Base-by-base conservation (phyloP, 192 early-diverging fungal species). In the Umbelopsis ramanniana region DNA sequence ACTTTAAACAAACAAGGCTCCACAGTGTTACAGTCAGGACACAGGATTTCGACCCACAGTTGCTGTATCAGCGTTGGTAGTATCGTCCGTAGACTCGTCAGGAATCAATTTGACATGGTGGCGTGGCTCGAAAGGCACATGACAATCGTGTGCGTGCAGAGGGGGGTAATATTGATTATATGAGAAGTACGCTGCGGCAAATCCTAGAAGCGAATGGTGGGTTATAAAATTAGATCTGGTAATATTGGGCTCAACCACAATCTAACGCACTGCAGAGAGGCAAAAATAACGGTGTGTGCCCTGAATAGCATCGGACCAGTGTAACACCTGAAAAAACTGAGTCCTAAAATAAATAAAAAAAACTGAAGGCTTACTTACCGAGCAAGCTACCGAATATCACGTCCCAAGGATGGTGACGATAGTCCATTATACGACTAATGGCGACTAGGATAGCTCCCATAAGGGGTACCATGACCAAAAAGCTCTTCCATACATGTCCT, bases 361-460 rank as follows among this genome's bases (percentile, higher is more conserved):
- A 3, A 2, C 3, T 29, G 53, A 50, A 19, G 48, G n/a, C 17
- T 43, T 43, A 63, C 57, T 63, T 38, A 63, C 57, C 57, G 2
- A 63, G 75, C 21, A 83, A 47, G 9, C 78, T 82, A 53, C 93
- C 93, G 9, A 86, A 79, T 45, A 86, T 69, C 22, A 94, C 92
- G 73, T 94, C 93, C 66, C 88, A 87, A 88, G 90, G 92, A 63
- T 92, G 92, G 73, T 94, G 93, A 71, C 93, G 87, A 73, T 94
- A 94, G 75, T 94, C 91, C 60, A 80, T 80, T 0, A 87, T 87
- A 43, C 93, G 86, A 68, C 90, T 87, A 22, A 88, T 86, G 23
- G 87, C 87, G 21, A 94, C 85, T 35, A 89, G 68, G 23, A 82
- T 66, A 4, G 92, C 93, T 0, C 75, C 74, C 54, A 90, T 75